Evolutionary conservation across 768 basidiomycete genomes (phyloP).

Genomic region (Candolleomyces eurysporus): DNA sequence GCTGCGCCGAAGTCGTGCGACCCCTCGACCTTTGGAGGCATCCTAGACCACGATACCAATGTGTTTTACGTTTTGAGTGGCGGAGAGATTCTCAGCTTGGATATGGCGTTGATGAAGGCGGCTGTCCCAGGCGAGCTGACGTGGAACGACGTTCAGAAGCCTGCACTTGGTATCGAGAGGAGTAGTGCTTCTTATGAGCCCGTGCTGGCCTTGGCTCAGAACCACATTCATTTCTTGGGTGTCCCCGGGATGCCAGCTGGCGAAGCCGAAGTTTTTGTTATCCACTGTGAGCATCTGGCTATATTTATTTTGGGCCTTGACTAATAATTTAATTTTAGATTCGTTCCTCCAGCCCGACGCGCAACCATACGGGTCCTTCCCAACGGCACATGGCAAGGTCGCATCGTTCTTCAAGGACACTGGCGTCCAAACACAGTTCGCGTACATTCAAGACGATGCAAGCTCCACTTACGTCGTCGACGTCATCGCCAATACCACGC

Average conservation of each 20-base stretch:
- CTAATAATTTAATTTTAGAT: conserved; percentile 31
- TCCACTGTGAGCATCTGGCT: conserved; percentile 55
- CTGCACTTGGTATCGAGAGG: conserved; percentile 37
- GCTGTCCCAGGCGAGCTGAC: conserved; percentile 36
- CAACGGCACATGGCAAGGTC: conserved; percentile 64
- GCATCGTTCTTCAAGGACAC: conserved; percentile 63
- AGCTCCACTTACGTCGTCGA: conserved; percentile 71
- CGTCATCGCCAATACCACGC: conserved; percentile 67
- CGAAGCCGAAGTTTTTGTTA: conserved; percentile 65
- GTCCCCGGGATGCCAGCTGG: conserved; percentile 58
- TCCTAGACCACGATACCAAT: conserved; percentile 95
- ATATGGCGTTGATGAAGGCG: conserved; percentile 64
- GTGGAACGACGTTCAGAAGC: conserved; percentile 63
- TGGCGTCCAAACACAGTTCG: conserved; percentile 69
- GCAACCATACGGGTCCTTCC: conserved; percentile 67
- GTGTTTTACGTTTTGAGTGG: conserved; percentile 54
- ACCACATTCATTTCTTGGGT: conserved; percentile 71
- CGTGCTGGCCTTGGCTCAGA: conserved; percentile 68
- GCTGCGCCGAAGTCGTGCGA: conserved; percentile 49
- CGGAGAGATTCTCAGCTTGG: conserved; percentile 63
- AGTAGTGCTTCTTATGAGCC: conserved; percentile 53
- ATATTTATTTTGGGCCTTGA: too few relatives aligned
- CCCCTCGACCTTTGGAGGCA: conserved; percentile 59
- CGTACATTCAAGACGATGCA: conserved; percentile 73
- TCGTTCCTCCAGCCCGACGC: conserved; percentile 66